These are phyloP conservation scores for Backusella morwellensis DNA, from an alignment of 192 early-diverging fungal species.

Conservation along the genomic window DNA sequence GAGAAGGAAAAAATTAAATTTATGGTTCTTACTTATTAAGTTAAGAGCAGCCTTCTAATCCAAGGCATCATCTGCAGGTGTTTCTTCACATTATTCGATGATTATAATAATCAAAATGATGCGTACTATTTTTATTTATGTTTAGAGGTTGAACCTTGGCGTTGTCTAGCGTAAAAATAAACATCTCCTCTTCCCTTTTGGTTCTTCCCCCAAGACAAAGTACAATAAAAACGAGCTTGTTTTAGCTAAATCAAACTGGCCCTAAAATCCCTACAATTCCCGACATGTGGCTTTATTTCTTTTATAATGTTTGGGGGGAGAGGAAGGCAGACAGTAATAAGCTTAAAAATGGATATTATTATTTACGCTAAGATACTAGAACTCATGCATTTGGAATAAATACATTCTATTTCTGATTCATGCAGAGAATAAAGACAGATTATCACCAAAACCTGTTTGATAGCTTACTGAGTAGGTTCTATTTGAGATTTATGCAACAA, in stretches of 20 bases:
- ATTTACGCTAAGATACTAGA: neutral
- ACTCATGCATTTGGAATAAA: constrained; percentile 3
- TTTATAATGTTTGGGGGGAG: neutral
- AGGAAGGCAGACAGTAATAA: neutral
- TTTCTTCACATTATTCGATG: neutral
- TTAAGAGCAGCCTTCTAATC: neutral
- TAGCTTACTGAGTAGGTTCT: neutral
- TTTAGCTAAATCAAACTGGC: neutral
- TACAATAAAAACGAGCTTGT: neutral
- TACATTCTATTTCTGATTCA: neutral
- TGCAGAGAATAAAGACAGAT: neutral
- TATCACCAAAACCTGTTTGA: neutral
- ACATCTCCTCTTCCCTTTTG: neutral
- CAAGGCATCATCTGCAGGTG: neutral
- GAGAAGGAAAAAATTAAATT: neutral
- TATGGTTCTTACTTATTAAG: neutral
- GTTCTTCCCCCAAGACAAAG: neutral
- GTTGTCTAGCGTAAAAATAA: constrained; percentile 1
- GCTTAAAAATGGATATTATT: neutral
- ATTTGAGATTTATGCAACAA: neutral
- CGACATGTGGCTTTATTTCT: neutral
- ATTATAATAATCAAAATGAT: neutral
- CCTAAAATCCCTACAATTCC: neutral
- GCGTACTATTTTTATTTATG: neutral
- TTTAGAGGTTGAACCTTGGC: neutral